Base-by-base conservation (phyloP, 192 early-diverging fungal genomes). In the Mortierella hygrophila region DNA sequence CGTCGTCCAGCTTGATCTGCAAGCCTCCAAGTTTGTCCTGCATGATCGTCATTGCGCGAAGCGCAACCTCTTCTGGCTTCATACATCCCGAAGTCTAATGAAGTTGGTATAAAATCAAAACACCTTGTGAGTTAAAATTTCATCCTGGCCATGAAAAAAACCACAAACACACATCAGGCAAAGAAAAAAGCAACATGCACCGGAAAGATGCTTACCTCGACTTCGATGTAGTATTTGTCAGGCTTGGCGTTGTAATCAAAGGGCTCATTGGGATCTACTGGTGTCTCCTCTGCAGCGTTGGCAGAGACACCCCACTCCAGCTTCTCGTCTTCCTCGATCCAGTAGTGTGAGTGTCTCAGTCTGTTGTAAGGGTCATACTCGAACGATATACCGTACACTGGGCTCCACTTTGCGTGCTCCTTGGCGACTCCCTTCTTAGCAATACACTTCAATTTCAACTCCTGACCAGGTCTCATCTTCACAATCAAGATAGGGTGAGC, bases 341-440 rank as follows among this genome's bases (percentile, higher is more conserved):
- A 99, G 83, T 97, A 98, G 35, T 93, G 92, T 37, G 97, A 94
- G 75, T 99, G 97, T 54, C 95, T 88, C 65, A 99, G 82, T 74
- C 93, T 95, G 90, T 99, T 99, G 89, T 98, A 94, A 68, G 98
- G 98, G 79, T 99, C 98, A 76, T 99, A 99, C 75, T 99, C 98
- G 85, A 99, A 99, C 7, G 94, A 92, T 18, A 98, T 92, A 11
- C 95, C 97, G 75, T 94, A 91, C 70, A 95, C 95, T 47, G 98
- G 97, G 69, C 94, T 94, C 98, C 98, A 99, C 81, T 99, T 99
- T 37, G 98, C 97, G 83, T 99, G 97, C 79, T 99, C 97, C 88
- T 99, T 99, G 40, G 95, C 97, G 35, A 97, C 97, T 18, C 98
- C 98, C 91, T 99, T 99, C 80, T 98, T 98, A 15, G 97, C 98